A percentile compares a stretch with the other conserved stretches of the same genome.
phyloP scores from a whole-genome alignment of 208 protist genomes.

The Crithidia fasciculata region DNA sequence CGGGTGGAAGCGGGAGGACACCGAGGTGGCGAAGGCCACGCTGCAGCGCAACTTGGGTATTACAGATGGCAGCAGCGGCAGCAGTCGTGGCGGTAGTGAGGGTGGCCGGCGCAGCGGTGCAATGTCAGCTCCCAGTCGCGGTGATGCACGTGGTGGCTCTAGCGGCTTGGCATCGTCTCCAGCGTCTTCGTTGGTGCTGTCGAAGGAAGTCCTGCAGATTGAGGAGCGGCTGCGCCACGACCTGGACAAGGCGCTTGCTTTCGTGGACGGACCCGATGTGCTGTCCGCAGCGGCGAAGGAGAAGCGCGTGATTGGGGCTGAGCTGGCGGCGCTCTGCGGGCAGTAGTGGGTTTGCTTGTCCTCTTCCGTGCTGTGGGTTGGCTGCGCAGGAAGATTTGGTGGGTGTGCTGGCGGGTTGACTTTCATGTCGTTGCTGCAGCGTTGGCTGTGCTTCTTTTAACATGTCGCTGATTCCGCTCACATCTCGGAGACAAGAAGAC shows the following conservation, averaged over 20 bases:
- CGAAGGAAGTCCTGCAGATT: conserved; percentile 22
- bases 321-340: conserved; percentile 31
- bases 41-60: conserved; percentile 12
- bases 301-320: conserved; percentile 36
- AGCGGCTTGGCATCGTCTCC: neutral
- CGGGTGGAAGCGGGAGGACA: conserved; percentile 15
- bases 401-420: too few species aligned
- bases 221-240: conserved; percentile 52
- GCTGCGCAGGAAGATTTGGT: too few species aligned
- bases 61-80: neutral
- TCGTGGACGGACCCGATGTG: conserved; percentile 55
- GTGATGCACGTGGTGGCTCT: neutral
- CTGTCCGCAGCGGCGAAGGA: conserved; percentile 39
- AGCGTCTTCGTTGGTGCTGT: neutral
- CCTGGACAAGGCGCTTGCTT: conserved; percentile 54
- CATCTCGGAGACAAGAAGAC: too few species aligned
- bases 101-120: neutral
- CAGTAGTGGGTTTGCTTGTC: neutral
- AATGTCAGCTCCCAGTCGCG: neutral
- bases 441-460: too few species aligned
- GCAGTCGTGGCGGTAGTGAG: neutral
- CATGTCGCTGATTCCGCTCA: too few species aligned
- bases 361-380: too few species aligned
- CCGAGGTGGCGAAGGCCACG: conserved; percentile 3
- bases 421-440: too few species aligned